These are phyloP conservation scores for Dendrostoma leiphaemia DNA, from an alignment of 2,329 filamentous ascomycete species.

Conservation along the genomic window DNA sequence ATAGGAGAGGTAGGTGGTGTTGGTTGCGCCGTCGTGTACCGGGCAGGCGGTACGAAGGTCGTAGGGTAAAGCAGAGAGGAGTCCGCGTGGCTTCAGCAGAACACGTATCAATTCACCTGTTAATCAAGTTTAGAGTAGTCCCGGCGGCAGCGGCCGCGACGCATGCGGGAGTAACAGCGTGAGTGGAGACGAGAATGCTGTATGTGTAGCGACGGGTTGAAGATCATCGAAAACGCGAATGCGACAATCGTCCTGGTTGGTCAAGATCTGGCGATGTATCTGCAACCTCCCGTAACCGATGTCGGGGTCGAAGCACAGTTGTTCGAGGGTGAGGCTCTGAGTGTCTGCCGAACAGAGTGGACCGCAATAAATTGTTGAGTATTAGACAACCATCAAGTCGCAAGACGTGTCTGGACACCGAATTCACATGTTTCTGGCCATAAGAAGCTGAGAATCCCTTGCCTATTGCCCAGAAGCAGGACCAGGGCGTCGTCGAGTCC, in stretches of 20 bases:
- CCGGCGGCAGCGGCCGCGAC: background rate
- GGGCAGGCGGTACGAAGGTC: conserved; percentile 1
- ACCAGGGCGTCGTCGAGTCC: too few relatives aligned
- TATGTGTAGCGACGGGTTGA: background rate
- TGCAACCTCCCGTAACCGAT: conserved; percentile 3
- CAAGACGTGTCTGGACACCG: background rate
- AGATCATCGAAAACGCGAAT: conserved; percentile 2
- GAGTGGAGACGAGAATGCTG: conserved; percentile 5
- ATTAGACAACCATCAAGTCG: background rate
- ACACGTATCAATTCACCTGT: background rate
- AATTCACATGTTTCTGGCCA: background rate
- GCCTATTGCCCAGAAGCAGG: too few relatives aligned
- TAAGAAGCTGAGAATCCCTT: too few relatives aligned
- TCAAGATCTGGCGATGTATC: conserved; percentile 4
- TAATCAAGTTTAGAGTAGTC: background rate
- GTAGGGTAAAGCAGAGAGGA: background rate
- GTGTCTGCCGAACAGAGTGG: background rate
- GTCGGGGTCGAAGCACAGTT: background rate
- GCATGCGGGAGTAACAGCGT: background rate
- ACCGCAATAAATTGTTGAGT: background rate
- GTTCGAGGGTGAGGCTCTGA: background rate
- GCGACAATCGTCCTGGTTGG: conserved; percentile 5
- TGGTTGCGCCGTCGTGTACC: background rate
- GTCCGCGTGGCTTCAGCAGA: background rate
- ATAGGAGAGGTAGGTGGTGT: conserved; percentile 21